These are phyloP conservation scores for Thraustochytrium sp. DNA, from an alignment of 352 stramenopile genomes.

Conservation along the genomic window DNA sequence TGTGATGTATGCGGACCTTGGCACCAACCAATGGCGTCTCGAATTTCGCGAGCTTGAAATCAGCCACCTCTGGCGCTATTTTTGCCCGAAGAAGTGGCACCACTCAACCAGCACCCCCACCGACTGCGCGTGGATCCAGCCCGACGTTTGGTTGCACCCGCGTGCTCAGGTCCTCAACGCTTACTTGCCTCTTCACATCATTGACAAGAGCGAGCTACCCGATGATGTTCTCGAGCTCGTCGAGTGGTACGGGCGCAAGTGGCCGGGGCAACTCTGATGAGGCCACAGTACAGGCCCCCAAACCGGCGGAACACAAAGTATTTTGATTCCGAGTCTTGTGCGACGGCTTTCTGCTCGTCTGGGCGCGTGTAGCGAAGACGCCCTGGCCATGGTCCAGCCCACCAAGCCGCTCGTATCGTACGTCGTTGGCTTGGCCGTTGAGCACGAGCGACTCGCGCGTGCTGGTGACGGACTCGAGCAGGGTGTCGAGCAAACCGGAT, in stretches of 20 bases:
- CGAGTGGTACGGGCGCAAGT: not conserved
- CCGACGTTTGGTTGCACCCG: not conserved
- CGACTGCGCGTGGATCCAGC: not conserved
- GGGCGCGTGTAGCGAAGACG: too few relatives aligned
- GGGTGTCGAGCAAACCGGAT: too few relatives aligned
- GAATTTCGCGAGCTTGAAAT: conserved; percentile 16
- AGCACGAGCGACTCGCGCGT: too few relatives aligned
- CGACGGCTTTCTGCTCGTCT: too few relatives aligned
- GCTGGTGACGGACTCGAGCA: too few relatives aligned
- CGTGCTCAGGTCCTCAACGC: not conserved
- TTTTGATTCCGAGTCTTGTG: too few relatives aligned
- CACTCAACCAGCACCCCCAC: not conserved
- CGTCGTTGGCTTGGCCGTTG: too few relatives aligned
- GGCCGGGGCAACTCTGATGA: too few relatives aligned
- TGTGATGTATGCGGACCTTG: not conserved
- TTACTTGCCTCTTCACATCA: not conserved
- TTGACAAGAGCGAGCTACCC: not conserved
- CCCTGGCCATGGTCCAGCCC: too few relatives aligned
- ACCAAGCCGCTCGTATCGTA: too few relatives aligned
- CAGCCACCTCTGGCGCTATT: not conserved
- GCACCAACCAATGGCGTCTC: not conserved
- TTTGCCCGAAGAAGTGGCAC: not conserved
- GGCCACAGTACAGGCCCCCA: too few relatives aligned
- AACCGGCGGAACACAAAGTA: too few relatives aligned
- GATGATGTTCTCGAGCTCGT: not conserved